phyloP scores from a whole-genome alignment of 176 grass and related monocot genomes.

The Juncus effusus region DNA sequence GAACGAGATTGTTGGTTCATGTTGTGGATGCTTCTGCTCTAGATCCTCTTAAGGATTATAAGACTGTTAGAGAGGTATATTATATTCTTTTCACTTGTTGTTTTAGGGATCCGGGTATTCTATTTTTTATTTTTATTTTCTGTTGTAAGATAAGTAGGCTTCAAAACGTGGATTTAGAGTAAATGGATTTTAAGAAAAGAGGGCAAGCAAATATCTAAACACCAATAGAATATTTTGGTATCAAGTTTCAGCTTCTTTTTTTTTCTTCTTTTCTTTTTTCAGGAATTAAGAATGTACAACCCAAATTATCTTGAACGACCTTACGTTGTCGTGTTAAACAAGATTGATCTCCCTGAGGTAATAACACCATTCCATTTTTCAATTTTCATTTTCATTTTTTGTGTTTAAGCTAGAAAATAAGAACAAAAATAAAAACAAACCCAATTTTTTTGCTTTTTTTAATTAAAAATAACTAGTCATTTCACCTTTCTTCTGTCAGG shows the following conservation, averaged over 20 bases:
- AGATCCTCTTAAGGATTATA: conserved; percentile 82
- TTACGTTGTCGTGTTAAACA: conserved; percentile 89
- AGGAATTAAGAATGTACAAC: conserved; percentile 99
- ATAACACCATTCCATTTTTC: neutral
- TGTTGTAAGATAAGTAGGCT: no score
- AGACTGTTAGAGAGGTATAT: conserved; percentile 87
- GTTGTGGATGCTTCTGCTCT: conserved; percentile 85
- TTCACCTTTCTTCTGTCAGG: conserved; percentile 33
- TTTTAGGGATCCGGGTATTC: neutral
- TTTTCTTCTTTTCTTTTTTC: conserved; percentile 24
- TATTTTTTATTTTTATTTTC: neutral
- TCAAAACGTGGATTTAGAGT: neutral
- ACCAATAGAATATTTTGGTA: no score
- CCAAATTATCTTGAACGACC: conserved; percentile 79
- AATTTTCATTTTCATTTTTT: neutral
- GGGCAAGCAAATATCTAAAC: no score
- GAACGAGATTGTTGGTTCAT: conserved; percentile 86
- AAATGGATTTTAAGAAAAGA: neutral
- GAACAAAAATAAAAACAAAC: no score
- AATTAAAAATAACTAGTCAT: neutral
- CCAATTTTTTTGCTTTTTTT: neutral
- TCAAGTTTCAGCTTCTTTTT: neutral
- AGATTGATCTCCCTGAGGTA: conserved; percentile 94
- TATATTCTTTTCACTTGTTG: conserved; percentile 28
- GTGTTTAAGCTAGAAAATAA: neutral